phyloP scores from a whole-genome alignment of 2,329 filamentous ascomycete genomes.

The Blastomyces silverae region DNA sequence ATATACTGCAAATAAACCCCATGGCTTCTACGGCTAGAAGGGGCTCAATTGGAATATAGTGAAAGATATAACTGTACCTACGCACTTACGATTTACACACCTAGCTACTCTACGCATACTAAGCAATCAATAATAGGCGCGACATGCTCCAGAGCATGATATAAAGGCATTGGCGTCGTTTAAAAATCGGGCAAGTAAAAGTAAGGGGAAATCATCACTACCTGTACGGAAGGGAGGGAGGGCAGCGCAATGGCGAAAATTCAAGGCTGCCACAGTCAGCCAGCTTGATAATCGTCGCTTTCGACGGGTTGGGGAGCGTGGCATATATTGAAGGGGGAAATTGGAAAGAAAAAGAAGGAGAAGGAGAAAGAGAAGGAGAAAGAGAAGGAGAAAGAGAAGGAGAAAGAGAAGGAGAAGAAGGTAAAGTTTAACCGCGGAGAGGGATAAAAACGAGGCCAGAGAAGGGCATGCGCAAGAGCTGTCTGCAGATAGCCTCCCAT shows the following conservation, averaged over 20 bases:
- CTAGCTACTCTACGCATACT: neutral
- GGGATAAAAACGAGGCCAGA: neutral
- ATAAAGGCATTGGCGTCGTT: neutral
- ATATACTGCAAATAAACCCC: neutral
- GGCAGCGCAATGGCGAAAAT: neutral
- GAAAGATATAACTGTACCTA: neutral
- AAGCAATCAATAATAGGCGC: neutral
- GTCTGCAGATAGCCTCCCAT: neutral
- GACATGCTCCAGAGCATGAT: neutral
- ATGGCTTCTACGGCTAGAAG: too few relatives aligned
- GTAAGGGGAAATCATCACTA: neutral
- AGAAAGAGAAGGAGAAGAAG: too few relatives aligned
- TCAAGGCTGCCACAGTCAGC: neutral
- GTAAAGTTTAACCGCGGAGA: too few relatives aligned
- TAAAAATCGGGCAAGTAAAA: neutral
- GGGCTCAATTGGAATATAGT: neutral
- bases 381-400: too few relatives aligned
- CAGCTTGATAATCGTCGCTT: neutral
- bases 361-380: too few relatives aligned
- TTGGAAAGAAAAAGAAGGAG: too few relatives aligned
- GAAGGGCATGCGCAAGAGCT: neutral
- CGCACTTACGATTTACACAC: neutral
- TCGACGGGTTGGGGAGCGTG: neutral
- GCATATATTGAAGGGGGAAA: neutral
- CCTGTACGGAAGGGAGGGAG: neutral